Percentiles rank a stretch among this genome's conserved stretches.
Evolutionary conservation across 768 basidiomycete genomes (phyloP).

Genomic region (Lactarius sp.): DNA sequence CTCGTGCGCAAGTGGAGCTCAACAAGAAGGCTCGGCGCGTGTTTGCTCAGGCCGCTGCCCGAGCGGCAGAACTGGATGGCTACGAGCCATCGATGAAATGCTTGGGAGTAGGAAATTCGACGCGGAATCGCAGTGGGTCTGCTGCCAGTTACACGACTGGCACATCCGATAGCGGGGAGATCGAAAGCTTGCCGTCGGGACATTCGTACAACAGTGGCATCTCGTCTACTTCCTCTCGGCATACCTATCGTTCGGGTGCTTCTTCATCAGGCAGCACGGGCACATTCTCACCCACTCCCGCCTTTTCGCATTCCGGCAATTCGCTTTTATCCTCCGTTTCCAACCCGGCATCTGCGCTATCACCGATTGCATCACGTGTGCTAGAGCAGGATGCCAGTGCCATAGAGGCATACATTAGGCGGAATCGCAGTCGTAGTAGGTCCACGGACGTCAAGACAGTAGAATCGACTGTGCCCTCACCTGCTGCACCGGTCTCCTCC

Average conservation of each 20-base stretch:
- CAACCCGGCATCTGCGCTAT: slow-evolving; percentile 48
- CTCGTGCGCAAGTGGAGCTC: slow-evolving; percentile 68
- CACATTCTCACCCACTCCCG: slow-evolving; percentile 37
- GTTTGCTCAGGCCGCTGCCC: slow-evolving; percentile 66
- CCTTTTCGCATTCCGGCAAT: slow-evolving; percentile 36
- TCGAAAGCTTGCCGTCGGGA: slow-evolving; percentile 25
- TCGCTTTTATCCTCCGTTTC: slow-evolving; percentile 27
- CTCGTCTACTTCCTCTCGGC: slow-evolving; percentile 32
- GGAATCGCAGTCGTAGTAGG: slow-evolving; percentile 78
- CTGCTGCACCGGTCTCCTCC: slow-evolving; percentile 32
- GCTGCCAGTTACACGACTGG: slow-evolving; percentile 32
- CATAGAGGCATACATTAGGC: slow-evolving; percentile 77
- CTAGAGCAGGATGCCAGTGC: slow-evolving; percentile 82
- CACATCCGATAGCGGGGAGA: slow-evolving; percentile 27
- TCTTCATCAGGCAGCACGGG: slow-evolving; percentile 52
- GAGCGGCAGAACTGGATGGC: slow-evolving; percentile 58
- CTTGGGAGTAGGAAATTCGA: slow-evolving; percentile 40
- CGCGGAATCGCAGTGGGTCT: slow-evolving; percentile 27
- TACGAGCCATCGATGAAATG: slow-evolving; percentile 39
- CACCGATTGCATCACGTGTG: slow-evolving; percentile 77
- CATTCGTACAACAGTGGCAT: slow-evolving; percentile 25
- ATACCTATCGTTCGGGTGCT: slow-evolving; percentile 42
- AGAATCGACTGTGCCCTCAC: slow-evolving; percentile 44
- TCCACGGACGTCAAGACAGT: slow-evolving; percentile 69
- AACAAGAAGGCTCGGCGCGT: slow-evolving; percentile 75